Percentiles rank a stretch among this genome's conserved stretches.
Conservation (phyloP, 108 stramenopile genomes). For the Chaetoceros muelleri region DNA sequence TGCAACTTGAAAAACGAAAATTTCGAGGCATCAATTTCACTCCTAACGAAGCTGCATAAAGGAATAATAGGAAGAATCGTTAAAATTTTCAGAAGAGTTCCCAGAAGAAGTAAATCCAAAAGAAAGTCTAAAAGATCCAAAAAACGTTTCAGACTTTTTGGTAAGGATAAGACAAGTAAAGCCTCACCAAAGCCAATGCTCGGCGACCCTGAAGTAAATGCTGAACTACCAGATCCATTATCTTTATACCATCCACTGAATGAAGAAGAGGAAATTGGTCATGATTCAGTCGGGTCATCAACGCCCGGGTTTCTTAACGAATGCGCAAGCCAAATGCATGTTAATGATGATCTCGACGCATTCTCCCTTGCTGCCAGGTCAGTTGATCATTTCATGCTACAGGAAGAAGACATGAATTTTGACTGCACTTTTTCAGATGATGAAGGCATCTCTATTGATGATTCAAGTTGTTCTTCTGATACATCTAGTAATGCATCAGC, state of each 20-base stretch:
- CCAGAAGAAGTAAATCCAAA: slow-evolving; percentile 6
- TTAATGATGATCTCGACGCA: too few species aligned
- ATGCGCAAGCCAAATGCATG: too few species aligned
- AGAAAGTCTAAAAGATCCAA: not conserved
- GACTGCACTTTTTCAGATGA: too few species aligned
- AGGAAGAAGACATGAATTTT: too few species aligned
- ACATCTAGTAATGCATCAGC: too few species aligned
- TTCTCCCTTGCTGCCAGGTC: too few species aligned
- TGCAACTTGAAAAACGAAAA: not conserved
- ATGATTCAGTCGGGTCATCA: too few species aligned
- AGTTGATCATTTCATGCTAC: too few species aligned
- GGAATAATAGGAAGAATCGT: not conserved
- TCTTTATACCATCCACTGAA: not conserved
- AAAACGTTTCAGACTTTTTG: not conserved
- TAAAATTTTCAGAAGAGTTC: slow-evolving; percentile 4
- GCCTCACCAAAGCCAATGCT: not conserved
- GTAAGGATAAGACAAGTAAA: not conserved
- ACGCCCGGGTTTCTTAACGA: too few species aligned
- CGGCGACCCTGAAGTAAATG: not conserved
- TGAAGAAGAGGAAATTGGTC: too few species aligned
- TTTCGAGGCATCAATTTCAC: not conserved
- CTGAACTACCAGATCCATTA: not conserved
- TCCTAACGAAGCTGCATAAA: not conserved
- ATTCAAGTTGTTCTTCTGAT: too few species aligned
- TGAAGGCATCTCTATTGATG: too few species aligned